Percentiles rank a stretch among this genome's conserved stretches.
phyloP scores from a whole-genome alignment of 352 stramenopile genomes.

The Globisporangium heterothallicum region DNA sequence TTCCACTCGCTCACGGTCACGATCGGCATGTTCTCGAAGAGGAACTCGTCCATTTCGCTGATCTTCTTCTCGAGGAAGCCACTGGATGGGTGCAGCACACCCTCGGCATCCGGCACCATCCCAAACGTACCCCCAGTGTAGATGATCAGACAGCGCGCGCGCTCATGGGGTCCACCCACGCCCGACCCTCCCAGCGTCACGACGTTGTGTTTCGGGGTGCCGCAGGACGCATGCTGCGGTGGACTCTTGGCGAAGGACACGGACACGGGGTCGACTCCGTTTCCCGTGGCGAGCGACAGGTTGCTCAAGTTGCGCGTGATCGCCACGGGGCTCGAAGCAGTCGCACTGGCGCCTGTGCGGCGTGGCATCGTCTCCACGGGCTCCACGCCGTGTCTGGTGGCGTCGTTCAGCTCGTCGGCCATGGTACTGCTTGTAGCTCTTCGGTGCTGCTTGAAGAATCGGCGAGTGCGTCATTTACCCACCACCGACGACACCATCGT shows the following conservation, averaged over 20 bases:
- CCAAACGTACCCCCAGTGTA: constrained; percentile 91
- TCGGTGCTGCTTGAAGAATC: not conserved
- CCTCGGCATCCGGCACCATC: constrained; percentile 76
- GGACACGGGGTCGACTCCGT: constrained; percentile 24
- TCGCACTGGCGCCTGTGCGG: not conserved
- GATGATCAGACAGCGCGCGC: constrained; percentile 75
- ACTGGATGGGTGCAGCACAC: constrained; percentile 76
- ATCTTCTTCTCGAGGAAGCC: constrained; percentile 89
- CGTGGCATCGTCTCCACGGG: not conserved
- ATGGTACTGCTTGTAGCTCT: too few species aligned
- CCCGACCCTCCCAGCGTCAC: not conserved
- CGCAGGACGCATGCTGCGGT: constrained; percentile 9
- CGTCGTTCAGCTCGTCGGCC: constrained; percentile 10
- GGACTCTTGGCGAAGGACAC: constrained; percentile 28
- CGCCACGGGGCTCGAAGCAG: not conserved
- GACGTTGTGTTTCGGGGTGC: constrained; percentile 13
- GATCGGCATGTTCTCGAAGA: constrained; percentile 73
- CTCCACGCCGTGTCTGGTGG: constrained; percentile 5
- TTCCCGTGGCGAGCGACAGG: constrained; percentile 15
- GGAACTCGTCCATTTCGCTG: constrained; percentile 82
- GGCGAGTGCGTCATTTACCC: not conserved
- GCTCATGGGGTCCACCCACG: constrained; percentile 3
- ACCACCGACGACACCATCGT: not conserved
- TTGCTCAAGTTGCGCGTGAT: constrained; percentile 16
- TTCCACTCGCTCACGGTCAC: constrained; percentile 75